These are phyloP conservation scores for Colletotrichum sojae DNA, from an alignment of 2,329 filamentous ascomycete species.

Conservation along the genomic window DNA sequence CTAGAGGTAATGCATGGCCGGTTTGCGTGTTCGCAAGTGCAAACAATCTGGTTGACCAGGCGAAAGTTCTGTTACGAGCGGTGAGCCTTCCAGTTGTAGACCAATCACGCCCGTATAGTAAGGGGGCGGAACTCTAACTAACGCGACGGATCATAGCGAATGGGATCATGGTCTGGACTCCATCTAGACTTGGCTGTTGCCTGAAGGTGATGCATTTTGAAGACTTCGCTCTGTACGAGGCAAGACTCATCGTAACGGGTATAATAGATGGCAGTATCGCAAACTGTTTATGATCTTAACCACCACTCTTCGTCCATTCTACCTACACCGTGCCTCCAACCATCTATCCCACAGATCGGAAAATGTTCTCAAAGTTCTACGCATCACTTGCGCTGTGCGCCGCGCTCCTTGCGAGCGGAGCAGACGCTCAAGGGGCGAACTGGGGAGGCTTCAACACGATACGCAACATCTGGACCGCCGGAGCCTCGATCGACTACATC, in stretches of 20 bases:
- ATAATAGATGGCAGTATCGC: too few species aligned
- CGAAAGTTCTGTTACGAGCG: background rate
- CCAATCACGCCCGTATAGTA: background rate
- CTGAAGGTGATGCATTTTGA: too few species aligned
- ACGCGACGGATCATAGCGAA: background rate
- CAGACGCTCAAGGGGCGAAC: background rate
- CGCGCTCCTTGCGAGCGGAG: background rate
- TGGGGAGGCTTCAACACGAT: conserved; percentile 17
- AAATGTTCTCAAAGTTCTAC: background rate
- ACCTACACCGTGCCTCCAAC: background rate
- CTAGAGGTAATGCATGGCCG: background rate
- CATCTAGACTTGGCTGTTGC: too few species aligned
- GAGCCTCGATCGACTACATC: conserved; percentile 16
- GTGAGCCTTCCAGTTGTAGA: background rate
- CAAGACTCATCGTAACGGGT: too few species aligned
- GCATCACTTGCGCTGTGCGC: background rate
- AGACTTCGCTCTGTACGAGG: too few species aligned
- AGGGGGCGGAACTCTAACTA: background rate
- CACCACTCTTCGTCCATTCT: background rate
- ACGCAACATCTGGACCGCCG: conserved; percentile 11
- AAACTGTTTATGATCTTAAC: background rate
- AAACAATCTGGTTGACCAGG: background rate
- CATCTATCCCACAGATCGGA: too few species aligned
- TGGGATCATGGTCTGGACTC: too few species aligned
- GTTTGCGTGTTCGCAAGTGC: background rate